These are phyloP conservation scores for Perkinsus chesapeaki DNA, from an alignment of 169 alveolate genomes.

Conservation along the genomic window DNA sequence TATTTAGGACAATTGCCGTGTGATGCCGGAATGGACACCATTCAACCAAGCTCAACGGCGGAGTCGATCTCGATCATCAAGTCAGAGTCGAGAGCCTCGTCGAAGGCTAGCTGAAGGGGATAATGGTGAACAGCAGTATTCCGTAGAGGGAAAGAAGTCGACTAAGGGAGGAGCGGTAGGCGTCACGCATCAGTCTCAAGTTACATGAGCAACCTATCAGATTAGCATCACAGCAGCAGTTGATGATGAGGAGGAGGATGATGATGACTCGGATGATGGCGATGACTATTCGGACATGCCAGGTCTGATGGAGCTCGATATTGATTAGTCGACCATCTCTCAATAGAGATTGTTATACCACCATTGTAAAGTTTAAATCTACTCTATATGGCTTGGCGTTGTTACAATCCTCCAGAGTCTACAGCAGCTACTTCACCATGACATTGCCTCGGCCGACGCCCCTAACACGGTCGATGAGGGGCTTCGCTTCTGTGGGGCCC, in stretches of 20 bases:
- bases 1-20: background rate
- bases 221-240: background rate
- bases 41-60: background rate
- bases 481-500: background rate
- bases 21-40: background rate
- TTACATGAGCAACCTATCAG: background rate
- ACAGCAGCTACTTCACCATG: no score
- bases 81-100: background rate
- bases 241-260: background rate
- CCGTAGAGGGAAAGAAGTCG: background rate
- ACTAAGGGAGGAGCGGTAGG: background rate
- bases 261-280: background rate
- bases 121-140: background rate
- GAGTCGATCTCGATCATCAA: background rate
- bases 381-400: background rate
- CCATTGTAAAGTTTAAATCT: background rate
- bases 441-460: no score
- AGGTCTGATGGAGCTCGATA: background rate
- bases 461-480: no score
- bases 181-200: background rate
- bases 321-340: background rate
- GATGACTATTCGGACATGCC: background rate
- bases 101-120: background rate
- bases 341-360: background rate
- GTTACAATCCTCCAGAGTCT: no score